Conservation (phyloP, 495 filamentous ascomycete species). For the Daldinia loculata region DNA sequence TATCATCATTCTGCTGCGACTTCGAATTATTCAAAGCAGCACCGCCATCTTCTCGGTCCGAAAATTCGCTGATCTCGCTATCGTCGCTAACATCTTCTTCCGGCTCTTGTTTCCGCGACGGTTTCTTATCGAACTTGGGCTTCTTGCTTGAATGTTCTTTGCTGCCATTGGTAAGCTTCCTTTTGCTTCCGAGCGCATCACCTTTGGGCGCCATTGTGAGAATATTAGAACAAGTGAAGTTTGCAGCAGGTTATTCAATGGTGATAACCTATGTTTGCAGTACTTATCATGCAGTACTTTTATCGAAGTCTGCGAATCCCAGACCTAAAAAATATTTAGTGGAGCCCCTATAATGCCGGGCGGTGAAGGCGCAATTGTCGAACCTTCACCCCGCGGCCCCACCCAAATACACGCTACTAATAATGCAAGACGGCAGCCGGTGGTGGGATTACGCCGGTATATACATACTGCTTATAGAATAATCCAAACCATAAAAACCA, state of each 20-base stretch:
- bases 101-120: conserved; percentile 32
- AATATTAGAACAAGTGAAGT: background rate
- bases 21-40: conserved; percentile 32
- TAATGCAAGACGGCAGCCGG: background rate
- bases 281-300: background rate
- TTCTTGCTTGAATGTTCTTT: conserved; percentile 57
- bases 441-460: conserved; percentile 13
- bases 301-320: conserved; percentile 8
- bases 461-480: background rate
- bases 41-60: conserved; percentile 50
- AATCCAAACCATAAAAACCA: background rate
- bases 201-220: conserved; percentile 46
- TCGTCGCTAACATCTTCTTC: conserved; percentile 44
- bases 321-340: conserved; percentile 40
- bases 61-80: conserved; percentile 49
- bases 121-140: conserved; percentile 53
- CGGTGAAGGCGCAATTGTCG: conserved; percentile 47
- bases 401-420: conserved; percentile 2
- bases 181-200: conserved; percentile 45
- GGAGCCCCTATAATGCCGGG: conserved; percentile 49
- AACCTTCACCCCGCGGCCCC: conserved; percentile 27
- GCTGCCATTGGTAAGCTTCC: conserved; percentile 51
- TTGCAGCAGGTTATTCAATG: background rate
- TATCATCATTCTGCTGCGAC: conserved; percentile 24
- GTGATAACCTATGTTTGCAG: conserved; percentile 11